phyloP scores from a whole-genome alignment of 495 filamentous ascomycete genomes.

The Articulospora tetracladia region DNA sequence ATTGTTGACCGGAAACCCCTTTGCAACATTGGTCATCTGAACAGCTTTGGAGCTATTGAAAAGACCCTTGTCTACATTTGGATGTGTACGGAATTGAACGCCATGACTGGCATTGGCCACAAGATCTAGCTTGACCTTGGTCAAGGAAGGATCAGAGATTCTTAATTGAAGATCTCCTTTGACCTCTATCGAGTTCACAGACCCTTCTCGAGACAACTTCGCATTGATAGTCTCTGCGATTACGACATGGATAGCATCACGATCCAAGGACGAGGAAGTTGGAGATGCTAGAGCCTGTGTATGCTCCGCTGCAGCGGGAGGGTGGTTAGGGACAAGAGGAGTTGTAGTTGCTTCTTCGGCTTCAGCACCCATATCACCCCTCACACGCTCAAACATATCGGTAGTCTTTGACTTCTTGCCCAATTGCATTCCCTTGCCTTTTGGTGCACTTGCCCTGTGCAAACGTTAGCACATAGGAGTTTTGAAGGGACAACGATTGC shows the following conservation, averaged over 20 bases:
- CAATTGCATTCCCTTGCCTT: constrained; percentile 97
- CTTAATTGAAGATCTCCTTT: constrained; percentile 88
- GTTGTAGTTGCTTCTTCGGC: constrained; percentile 67
- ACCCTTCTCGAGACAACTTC: constrained; percentile 80
- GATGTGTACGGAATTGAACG: constrained; percentile 87
- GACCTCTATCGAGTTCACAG: constrained; percentile 76
- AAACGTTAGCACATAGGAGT: constrained; percentile 27
- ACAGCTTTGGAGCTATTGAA: constrained; percentile 77
- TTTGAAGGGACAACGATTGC: constrained; percentile 19
- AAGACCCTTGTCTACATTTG: constrained; percentile 83
- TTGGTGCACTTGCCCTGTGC: constrained; percentile 58
- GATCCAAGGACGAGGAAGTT: constrained; percentile 61
- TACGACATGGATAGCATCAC: constrained; percentile 79
- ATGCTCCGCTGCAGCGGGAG: constrained; percentile 53
- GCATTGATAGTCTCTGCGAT: constrained; percentile 85
- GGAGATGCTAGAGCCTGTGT: constrained; percentile 47
- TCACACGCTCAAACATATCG: constrained; percentile 94
- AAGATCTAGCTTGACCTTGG: constrained; percentile 82
- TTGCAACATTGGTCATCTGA: constrained; percentile 77
- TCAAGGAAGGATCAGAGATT: constrained; percentile 80
- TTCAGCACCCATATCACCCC: constrained; percentile 79
- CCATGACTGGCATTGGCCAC: constrained; percentile 68
- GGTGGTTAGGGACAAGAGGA: constrained; percentile 66
- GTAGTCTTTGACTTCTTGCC: constrained; percentile 97
- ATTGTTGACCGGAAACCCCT: constrained; percentile 89